Conservation (phyloP, 2,329 filamentous ascomycete genomes). For the Colletotrichum sansevieriae region DNA sequence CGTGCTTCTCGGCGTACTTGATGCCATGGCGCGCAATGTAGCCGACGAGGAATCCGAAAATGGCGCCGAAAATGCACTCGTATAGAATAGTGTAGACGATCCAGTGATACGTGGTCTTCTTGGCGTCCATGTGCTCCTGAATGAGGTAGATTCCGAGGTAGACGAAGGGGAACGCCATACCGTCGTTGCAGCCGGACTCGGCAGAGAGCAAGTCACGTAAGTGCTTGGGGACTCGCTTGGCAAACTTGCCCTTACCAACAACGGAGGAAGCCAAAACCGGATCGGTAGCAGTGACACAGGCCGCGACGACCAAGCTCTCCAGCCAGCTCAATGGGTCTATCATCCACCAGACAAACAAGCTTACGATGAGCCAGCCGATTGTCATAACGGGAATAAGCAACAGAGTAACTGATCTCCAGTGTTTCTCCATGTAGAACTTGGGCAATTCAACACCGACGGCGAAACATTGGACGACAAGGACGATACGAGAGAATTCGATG, state of each 20-base stretch:
- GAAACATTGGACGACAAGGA: conserved; percentile 93
- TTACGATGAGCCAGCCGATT: conserved; percentile 93
- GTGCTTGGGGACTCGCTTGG: conserved; percentile 97
- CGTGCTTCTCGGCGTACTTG: conserved; percentile 84
- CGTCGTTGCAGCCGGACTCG: conserved; percentile 98
- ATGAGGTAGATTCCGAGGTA: conserved; percentile 94
- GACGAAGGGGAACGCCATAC: conserved; percentile 99
- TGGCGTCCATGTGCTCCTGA: conserved; percentile 78
- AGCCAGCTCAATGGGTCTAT: conserved; percentile 85
- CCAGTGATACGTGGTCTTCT: conserved; percentile 84
- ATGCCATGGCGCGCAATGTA: conserved; percentile 93
- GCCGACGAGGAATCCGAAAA: conserved; percentile 89
- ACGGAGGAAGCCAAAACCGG: conserved; percentile 97
- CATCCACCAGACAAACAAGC: conserved; percentile 95
- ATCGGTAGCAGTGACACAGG: conserved; percentile 97
- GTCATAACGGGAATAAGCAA: conserved; percentile 97
- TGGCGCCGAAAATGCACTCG: conserved; percentile 92
- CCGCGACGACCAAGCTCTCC: conserved; percentile 86
- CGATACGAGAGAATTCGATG: conserved; percentile 89
- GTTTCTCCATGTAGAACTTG: conserved; percentile 96
- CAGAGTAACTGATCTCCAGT: conserved; percentile 93
- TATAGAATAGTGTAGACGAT: conserved; percentile 92
- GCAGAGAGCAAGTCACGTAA: conserved; percentile 93
- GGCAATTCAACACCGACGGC: conserved; percentile 92
- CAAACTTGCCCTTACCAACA: conserved; percentile 98